Base-by-base conservation (phyloP, 2,329 filamentous ascomycete species). In the Talaromyces sp. region DNA sequence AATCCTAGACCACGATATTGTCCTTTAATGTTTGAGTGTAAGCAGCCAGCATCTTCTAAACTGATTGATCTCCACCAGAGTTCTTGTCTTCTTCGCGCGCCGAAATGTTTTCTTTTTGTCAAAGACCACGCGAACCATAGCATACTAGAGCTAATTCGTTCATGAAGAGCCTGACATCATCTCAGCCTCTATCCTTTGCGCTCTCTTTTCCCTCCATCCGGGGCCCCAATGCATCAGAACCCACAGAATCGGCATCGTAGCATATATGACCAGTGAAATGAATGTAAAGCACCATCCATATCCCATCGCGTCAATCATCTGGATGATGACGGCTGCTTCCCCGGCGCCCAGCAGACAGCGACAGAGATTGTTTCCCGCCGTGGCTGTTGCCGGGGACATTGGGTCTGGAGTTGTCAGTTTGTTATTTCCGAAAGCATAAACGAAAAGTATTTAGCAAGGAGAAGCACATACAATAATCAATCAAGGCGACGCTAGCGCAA, bases 321-420 rank as follows among this genome's bases (percentile, higher is more conserved):
- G 79, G 41, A 77, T 72, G 13, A 82, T 74, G 4, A 78, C 72
- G 5, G 79, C 79, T 6, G 74, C 79, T 0, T 76, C 76, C 2
- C 75, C 79, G 2, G 80, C 80, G 3, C 80, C 80, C 8, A 82
- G 70, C 60, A 80, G 68, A 65, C 80, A 82, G 1, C 80, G 72
- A 2, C 75, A 73, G 2, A 82, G 67, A 63, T 82, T 82, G 60
- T 78, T 80, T 3, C 80, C 76, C 3, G 80, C 79, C 2, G 79
- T 79, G 0, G 78, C 78, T 3, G 79, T 76, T 2, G 78, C 78
- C 1, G 80, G 75, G 35, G 74, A 71, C 16, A 43, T 33, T 27
- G 22, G 56, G n/a, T 59, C 37, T 54, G n/a, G 9, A 3, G 24
- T n/a, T 33, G 24, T 54, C 50, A 54, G 9, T 54, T 54, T 31